Evolutionary conservation across 1,139 yeast genomes (phyloP), one percentile per base, ranked within the genome.

Genomic region (Hanseniaspora gamundiae): DNA sequence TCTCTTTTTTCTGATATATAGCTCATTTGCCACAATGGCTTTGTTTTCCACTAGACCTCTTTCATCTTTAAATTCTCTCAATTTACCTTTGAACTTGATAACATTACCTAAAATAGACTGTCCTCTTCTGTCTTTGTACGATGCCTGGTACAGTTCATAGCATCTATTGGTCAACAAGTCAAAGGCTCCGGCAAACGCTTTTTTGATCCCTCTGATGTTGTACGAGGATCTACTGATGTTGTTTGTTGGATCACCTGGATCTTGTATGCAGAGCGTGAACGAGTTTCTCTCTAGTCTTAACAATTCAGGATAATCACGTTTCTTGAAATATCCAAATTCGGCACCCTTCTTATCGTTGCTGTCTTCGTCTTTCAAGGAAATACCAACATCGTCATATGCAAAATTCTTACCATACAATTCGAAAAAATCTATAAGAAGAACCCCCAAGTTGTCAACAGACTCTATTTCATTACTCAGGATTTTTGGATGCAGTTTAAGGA

Each of bases 351-450:
- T 73, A 39, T 68, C 63, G 42, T 71, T 76, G 35, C 75, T 73
- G 39, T 68, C 63, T 42, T 71, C 76, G 35, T 75, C 65, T 5
- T 58, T 74, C 40, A 80, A 74, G 6, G 79, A 74, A 17, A 85
- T 65, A 2, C 82, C 83, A 48, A 86, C 80, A 47, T 75, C 70
- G 57, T 86, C 94, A 57, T 86, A 88, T 31, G 93, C 87, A 62
- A 91, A 91, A 55, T 86, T 80, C 50, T 85, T 74, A 16, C 99
- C 99, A 56, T 88, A 93, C n/a, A 88, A 69, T 60, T 91, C 97
- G 60, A 93, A 88, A 55, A 91, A 88, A 59, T 93, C 98, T 45
- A 93, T 85, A 46, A 91, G 66, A 36, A 93, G 64, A 2, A 88
- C 83, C 2, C 99, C 99, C 51, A 91, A 64, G 57, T 93, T 93